Percentiles rank a stretch among this genome's conserved stretches.
phyloP scores from a whole-genome alignment of 257 asterid species.

The Ehretia macrophylla region DNA sequence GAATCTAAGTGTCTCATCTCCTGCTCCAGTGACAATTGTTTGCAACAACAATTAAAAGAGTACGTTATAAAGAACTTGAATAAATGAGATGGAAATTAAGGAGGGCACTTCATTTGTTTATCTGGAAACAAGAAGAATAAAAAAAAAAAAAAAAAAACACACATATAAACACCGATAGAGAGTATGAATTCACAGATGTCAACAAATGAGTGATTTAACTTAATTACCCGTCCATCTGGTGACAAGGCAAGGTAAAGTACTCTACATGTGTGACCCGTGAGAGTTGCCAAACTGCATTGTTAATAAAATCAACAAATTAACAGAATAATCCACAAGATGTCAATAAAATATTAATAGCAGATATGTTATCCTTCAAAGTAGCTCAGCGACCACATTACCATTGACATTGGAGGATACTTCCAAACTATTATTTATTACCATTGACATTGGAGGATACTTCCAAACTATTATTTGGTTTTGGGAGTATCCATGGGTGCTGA shows the following conservation, averaged over 20 bases:
- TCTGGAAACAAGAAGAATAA: neutral
- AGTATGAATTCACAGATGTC: neutral
- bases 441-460: too few species aligned
- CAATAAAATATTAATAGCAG: neutral
- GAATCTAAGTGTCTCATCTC: slow-evolving; percentile 94
- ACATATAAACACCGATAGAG: neutral
- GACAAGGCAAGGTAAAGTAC: slow-evolving; percentile 93
- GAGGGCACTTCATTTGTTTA: neutral
- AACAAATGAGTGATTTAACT: neutral
- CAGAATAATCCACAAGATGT: neutral
- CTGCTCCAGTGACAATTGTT: slow-evolving; percentile 98
- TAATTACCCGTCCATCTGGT: slow-evolving; percentile 90
- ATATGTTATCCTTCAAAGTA: neutral
- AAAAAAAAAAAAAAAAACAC: too few species aligned
- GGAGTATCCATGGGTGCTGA: slow-evolving; percentile 93
- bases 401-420: slow-evolving; percentile 92
- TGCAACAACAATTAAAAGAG: slow-evolving; percentile 15
- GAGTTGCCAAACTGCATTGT: slow-evolving; percentile 74
- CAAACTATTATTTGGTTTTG: slow-evolving; percentile 91
- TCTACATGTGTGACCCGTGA: slow-evolving; percentile 85
- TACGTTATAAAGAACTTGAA: slow-evolving; percentile 2
- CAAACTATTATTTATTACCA: too few species aligned
- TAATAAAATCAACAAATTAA: neutral
- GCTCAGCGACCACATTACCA: slow-evolving; percentile 39
- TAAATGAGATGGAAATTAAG: neutral